phyloP scores from a whole-genome alignment of 2,329 filamentous ascomycete genomes.

The Thelonectria olida region DNA sequence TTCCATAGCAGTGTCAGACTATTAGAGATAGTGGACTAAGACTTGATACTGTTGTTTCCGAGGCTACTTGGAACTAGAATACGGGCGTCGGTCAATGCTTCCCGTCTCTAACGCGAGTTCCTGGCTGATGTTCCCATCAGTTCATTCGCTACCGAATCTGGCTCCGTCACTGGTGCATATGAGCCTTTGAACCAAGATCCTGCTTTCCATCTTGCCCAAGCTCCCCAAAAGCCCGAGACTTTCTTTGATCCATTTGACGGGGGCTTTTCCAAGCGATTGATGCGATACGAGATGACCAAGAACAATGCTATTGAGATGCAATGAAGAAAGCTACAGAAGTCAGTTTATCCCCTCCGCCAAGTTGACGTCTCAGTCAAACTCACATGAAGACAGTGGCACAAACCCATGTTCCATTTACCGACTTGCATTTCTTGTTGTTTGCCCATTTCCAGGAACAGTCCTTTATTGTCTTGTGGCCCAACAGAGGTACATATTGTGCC shows the following conservation, averaged over 20 bases:
- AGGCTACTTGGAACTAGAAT: too few species aligned
- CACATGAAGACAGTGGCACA: not conserved
- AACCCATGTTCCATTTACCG: not conserved
- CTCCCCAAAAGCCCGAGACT: not conserved
- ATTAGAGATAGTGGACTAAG: too few species aligned
- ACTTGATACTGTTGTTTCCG: too few species aligned
- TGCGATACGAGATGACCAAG: not conserved
- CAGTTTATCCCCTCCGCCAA: not conserved
- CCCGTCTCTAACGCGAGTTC: too few species aligned
- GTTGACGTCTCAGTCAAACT: not conserved
- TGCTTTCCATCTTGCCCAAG: not conserved
- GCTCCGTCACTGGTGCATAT: not conserved
- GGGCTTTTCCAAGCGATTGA: not conserved
- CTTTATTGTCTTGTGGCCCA: not conserved
- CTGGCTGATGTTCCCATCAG: not conserved
- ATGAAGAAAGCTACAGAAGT: not conserved
- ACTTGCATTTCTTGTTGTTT: not conserved
- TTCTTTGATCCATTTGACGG: not conserved
- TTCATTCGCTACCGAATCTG: not conserved
- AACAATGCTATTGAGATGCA: not conserved
- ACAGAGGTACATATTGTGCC: not conserved
- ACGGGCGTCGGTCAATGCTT: too few species aligned
- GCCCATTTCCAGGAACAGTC: not conserved
- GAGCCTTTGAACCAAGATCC: not conserved
- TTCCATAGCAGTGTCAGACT: too few species aligned